These are phyloP conservation scores for Eimeria zaria DNA, from an alignment of 169 alveolate species.

Conservation along the genomic window DNA sequence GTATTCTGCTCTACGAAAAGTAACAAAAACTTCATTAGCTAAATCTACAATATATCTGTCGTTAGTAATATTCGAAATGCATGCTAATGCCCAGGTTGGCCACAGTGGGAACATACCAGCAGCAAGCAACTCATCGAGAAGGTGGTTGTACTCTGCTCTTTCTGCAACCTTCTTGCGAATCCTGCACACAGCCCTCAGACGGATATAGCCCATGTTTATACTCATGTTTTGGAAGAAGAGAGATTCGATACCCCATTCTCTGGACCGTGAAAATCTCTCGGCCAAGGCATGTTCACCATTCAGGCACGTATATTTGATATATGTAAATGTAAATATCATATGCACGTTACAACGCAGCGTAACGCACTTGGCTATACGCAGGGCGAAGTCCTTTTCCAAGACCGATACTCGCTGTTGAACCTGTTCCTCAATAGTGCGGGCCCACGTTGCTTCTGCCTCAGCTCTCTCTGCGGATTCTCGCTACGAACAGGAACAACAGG, in stretches of 20 bases:
- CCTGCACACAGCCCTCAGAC: background rate
- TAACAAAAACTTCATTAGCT: too few species aligned
- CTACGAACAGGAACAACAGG: background rate
- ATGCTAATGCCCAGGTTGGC: background rate
- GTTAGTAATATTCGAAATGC: background rate
- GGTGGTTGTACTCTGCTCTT: constrained; percentile 65
- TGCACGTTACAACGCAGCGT: background rate
- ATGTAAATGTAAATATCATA: too few species aligned
- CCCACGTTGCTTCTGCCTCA: constrained; percentile 67
- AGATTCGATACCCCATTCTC: background rate
- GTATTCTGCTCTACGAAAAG: too few species aligned
- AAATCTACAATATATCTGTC: background rate
- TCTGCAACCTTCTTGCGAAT: constrained; percentile 72
- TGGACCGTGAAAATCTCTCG: background rate
- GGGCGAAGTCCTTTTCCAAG: constrained; percentile 57
- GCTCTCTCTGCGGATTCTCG: constrained; percentile 62
- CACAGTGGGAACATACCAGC: constrained; percentile 41
- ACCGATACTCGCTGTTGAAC: constrained; percentile 60
- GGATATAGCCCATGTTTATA: background rate
- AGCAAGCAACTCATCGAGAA: constrained; percentile 61
- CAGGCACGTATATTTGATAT: too few species aligned
- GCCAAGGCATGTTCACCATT: background rate
- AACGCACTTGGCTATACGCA: constrained; percentile 68
- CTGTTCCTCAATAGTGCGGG: constrained; percentile 52
- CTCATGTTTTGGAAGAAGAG: background rate